Evolutionary conservation across 257 asterid species (phyloP), one percentile per base, ranked within the genome.

Genomic region (Penstemon eatonii): DNA sequence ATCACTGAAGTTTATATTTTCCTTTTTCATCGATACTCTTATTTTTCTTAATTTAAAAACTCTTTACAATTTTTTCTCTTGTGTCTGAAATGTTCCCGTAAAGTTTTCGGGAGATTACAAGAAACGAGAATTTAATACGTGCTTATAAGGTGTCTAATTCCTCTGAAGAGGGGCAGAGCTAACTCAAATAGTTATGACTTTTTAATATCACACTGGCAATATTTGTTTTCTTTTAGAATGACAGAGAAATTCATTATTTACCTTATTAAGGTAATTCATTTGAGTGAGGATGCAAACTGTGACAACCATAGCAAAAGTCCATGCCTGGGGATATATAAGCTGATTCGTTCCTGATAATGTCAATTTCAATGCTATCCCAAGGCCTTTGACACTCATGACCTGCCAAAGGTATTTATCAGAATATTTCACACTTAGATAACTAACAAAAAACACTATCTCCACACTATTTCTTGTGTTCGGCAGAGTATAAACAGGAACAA

Each of bases 321-420:
- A 93, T 36, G 99, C 90, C 80, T 90, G 96, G 7, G 99, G 99
- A 79, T 90, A 93, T 47, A 75, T 70, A 57, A 93, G 85, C 80
- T 93, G 99, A 75, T 93, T 93, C 83, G 71, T 88, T 82, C 96
- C 99, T 38, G 94, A 85, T 36, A 93, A 73, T 36, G 99, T 93
- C 79, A 93, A 78, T 84, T 93, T 93, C 89, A 93, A 54, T 68
- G 97, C 99, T 80, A 90, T 90, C 73, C 97, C 96, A 37, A 93
- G 80, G 50, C 96, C 97, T 78, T 93, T 88, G 55, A 93, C 97
- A 69, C 99, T 93, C 99, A 90, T 93, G 13, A 93, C 97, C 99
- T 93, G 89, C 66, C 75, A 83, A 18, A 43, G 36, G 37, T 54
- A 75, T 40, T 55, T 63, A 51, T 19, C 51, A 43, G 49, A 69